Percentiles rank a stretch among this genome's conserved stretches.
phyloP scores from a whole-genome alignment of 1,139 yeast species.

The Geotrichum cucujoidarum region DNA sequence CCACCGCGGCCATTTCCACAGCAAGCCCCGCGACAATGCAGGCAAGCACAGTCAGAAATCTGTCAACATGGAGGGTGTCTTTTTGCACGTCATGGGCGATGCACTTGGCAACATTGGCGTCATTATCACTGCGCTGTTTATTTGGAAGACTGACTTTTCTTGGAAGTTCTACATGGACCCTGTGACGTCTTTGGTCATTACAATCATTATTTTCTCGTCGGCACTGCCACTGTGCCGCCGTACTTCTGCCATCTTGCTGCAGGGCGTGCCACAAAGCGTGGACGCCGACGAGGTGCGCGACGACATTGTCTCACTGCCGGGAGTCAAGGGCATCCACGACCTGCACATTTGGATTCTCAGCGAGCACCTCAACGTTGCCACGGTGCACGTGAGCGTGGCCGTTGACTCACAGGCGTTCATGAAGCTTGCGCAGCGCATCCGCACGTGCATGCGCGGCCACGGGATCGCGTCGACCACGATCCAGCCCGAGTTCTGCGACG shows the following conservation, averaged over 20 bases:
- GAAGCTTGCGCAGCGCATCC: constrained; percentile 67
- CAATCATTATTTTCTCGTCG: constrained; percentile 80
- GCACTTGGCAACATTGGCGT: constrained; percentile 96
- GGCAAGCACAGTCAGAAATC: constrained; percentile 45
- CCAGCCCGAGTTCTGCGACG: constrained; percentile 68
- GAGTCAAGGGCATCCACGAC: constrained; percentile 84
- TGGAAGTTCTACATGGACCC: constrained; percentile 92
- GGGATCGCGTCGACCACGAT: constrained; percentile 93
- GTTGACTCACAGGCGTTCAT: constrained; percentile 62
- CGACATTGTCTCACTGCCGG: constrained; percentile 59
- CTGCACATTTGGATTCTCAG: constrained; percentile 95
- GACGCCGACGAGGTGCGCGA: constrained; percentile 69
- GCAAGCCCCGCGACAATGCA: constrained; percentile 27
- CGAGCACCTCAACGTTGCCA: constrained; percentile 82
- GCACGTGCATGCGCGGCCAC: constrained; percentile 71
- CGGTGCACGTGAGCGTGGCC: constrained; percentile 75
- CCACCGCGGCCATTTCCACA: constrained; percentile 39
- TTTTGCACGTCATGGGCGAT: constrained; percentile 90
- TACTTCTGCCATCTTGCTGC: constrained; percentile 81
- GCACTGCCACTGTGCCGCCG: constrained; percentile 87
- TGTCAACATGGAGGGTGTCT: constrained; percentile 95
- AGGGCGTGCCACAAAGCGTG: constrained; percentile 83
- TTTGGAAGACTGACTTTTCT: constrained; percentile 86
- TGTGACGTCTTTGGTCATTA: constrained; percentile 73
- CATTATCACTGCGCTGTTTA: constrained; percentile 78